These are phyloP conservation scores for Suillus paluster DNA, from an alignment of 768 basidiomycete genomes.

Conservation along the genomic window DNA sequence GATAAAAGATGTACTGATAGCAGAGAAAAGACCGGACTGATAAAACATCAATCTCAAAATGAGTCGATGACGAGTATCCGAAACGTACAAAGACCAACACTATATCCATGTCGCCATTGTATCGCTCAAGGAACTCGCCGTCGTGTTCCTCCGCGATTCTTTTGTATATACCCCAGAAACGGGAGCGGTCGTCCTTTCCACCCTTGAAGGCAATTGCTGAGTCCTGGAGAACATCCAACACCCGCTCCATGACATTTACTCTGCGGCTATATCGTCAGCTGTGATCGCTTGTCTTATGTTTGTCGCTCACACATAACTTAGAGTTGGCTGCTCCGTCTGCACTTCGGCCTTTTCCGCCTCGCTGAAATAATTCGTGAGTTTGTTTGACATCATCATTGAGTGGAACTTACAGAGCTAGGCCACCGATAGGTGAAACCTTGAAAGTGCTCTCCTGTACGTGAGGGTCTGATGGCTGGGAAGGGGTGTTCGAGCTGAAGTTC, in stretches of 20 bases:
- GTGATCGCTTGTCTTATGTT: neutral
- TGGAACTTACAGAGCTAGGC: neutral
- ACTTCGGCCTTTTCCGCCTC: neutral
- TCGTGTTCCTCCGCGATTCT: slow-evolving; percentile 19
- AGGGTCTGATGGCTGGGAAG: neutral
- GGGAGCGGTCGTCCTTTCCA: neutral
- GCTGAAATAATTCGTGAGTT: neutral
- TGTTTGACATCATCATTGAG: neutral
- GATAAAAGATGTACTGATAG: slow-evolving; percentile 16
- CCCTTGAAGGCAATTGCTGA: neutral
- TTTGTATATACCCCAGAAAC: slow-evolving; percentile 19
- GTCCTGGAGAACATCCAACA: neutral
- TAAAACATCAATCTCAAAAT: neutral
- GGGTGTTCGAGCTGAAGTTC: no score
- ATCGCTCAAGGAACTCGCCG: slow-evolving; percentile 19
- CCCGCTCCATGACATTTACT: neutral
- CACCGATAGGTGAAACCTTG: neutral
- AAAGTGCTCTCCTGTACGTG: neutral
- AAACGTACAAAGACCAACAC: slow-evolving; percentile 24
- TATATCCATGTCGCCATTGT: slow-evolving; percentile 20
- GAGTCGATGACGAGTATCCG: neutral
- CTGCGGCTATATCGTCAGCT: neutral
- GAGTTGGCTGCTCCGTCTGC: neutral
- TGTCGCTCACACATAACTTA: neutral
- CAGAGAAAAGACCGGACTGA: slow-evolving; percentile 20